A percentile compares a stretch with the other conserved stretches of the same genome.
These are phyloP conservation scores for Penicillium ucsense DNA, from an alignment of 495 filamentous ascomycete genomes.

Conservation along the genomic window DNA sequence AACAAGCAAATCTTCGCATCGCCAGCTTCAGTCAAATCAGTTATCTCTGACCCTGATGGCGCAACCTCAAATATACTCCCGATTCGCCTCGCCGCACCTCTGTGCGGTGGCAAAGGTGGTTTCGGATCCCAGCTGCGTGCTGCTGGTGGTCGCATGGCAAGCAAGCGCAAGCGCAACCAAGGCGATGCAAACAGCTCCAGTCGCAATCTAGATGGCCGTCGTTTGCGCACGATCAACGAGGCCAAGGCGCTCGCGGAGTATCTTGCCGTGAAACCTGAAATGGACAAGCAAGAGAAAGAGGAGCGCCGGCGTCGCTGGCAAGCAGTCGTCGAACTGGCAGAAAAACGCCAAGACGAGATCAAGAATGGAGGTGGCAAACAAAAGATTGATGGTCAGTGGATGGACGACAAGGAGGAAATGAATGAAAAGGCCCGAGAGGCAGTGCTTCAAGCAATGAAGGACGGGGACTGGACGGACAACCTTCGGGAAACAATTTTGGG, in stretches of 20 bases:
- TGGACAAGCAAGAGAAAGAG: constrained; percentile 88
- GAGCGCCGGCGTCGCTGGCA: constrained; percentile 72
- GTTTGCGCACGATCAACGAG: constrained; percentile 83
- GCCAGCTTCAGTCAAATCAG: constrained; percentile 21
- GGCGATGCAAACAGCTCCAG: constrained; percentile 81
- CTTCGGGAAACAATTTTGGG: constrained; percentile 33
- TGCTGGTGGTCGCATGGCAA: constrained; percentile 94
- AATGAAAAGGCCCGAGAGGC: constrained; percentile 77
- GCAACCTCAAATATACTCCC: constrained; percentile 61
- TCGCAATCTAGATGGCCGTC: constrained; percentile 85
- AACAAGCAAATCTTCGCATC: constrained; percentile 55
- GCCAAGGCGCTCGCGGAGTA: constrained; percentile 94
- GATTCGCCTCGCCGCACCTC: constrained; percentile 62
- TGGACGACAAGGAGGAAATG: constrained; percentile 82
- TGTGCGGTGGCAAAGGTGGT: constrained; percentile 90
- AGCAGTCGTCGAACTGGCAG: constrained; percentile 71
- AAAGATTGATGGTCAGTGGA: constrained; percentile 80
- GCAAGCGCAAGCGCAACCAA: constrained; percentile 75
- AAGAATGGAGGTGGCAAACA: constrained; percentile 54
- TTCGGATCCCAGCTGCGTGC: constrained; percentile 96
- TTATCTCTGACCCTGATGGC: constrained; percentile 15
- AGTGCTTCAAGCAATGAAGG: constrained; percentile 66
- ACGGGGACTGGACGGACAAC: constrained; percentile 43
- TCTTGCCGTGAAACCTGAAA: constrained; percentile 89
- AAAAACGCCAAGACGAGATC: constrained; percentile 71